Percentiles rank a stretch among this genome's conserved stretches.
Conservation (phyloP, 345 rosid genomes). For the Physaria fendleri region DNA sequence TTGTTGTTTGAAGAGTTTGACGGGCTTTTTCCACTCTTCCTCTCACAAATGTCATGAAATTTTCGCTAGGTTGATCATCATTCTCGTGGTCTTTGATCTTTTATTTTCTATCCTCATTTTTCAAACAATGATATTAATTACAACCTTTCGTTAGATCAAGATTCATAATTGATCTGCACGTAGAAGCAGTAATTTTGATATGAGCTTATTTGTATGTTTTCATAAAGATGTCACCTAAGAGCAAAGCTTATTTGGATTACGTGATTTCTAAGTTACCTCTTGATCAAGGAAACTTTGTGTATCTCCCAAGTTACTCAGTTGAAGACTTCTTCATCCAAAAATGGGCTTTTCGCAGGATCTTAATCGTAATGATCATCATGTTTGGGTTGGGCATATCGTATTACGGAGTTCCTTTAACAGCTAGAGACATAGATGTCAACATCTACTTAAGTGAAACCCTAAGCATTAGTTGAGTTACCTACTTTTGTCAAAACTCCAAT, state of each 20-base stretch:
- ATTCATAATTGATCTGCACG: no score
- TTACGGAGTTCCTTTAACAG: constrained; percentile 43
- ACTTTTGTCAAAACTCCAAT: constrained; percentile 30
- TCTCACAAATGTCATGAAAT: no score
- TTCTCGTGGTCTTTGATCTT: no score
- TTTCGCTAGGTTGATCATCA: no score
- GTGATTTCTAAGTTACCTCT: neutral
- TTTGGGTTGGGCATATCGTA: constrained; percentile 44
- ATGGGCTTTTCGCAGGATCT: constrained; percentile 17
- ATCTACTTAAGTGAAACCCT: constrained; percentile 37
- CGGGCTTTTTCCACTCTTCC: no score
- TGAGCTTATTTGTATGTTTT: no score
- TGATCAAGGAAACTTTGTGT: neutral
- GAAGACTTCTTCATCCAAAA: constrained; percentile 14
- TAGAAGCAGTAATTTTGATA: no score
- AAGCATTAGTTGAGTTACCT: constrained; percentile 39
- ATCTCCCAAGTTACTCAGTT: constrained; percentile 5
- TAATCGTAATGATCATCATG: constrained; percentile 27
- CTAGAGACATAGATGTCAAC: constrained; percentile 34
- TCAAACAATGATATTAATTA: no score
- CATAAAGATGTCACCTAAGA: constrained; percentile 1
- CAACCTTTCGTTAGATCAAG: no score
- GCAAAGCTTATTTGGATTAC: constrained; percentile 14
- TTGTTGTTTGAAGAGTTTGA: no score
- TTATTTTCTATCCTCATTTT: no score